Evolutionary conservation across 116 monocot genomes (phyloP).

Genomic region (Dioscorea cayenensis): DNA sequence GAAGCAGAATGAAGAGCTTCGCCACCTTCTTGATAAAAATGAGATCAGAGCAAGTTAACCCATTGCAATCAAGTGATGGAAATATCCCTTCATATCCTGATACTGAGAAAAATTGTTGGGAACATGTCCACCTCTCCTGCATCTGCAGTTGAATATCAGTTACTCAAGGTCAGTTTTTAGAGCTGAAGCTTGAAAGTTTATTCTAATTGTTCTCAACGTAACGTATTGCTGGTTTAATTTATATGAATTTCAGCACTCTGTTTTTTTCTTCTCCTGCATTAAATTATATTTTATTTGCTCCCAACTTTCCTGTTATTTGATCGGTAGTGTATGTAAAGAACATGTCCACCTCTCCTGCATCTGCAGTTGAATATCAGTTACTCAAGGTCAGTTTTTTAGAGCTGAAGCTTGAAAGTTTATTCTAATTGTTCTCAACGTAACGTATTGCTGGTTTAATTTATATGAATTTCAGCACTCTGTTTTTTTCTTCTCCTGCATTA

Average conservation of each 20-base stretch:
- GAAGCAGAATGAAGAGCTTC: conserved; percentile 90
- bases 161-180: conserved; percentile 46
- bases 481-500: neutral
- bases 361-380: conserved; percentile 25
- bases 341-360: conserved; percentile 16
- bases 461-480: neutral
- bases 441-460: no score
- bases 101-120: conserved; percentile 13
- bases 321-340: no score
- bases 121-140: conserved; percentile 18
- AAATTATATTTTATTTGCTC: no score
- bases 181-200: neutral
- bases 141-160: conserved; percentile 26
- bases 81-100: conserved; percentile 17
- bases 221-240: neutral
- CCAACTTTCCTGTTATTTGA: no score
- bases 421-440: neutral
- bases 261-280: neutral
- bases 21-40: conserved; percentile 57
- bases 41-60: conserved; percentile 41
- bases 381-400: conserved; percentile 50
- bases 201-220: neutral
- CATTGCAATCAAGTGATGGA: conserved; percentile 16
- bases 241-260: neutral
- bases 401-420: neutral